These are phyloP conservation scores for Aspergillus ochraceoroseus DNA, from an alignment of 2,329 filamentous ascomycete genomes.

Conservation along the genomic window DNA sequence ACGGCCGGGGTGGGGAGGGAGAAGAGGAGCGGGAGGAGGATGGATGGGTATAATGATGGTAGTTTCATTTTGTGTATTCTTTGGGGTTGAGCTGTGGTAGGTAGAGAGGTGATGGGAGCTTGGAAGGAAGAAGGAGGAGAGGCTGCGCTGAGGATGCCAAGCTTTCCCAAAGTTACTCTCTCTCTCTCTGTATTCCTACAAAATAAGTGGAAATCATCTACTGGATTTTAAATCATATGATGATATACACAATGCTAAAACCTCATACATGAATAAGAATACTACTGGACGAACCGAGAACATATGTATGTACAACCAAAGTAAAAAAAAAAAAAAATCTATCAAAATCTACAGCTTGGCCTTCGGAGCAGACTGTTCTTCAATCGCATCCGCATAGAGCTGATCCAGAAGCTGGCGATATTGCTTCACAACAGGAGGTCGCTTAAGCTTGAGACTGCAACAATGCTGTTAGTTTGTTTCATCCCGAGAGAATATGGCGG, in stretches of 20 bases:
- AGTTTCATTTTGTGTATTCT: constrained; percentile 1
- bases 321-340: too few species aligned
- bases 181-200: too few species aligned
- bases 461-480: too few species aligned
- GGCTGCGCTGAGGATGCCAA: constrained; percentile 5
- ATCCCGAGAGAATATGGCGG: too few species aligned
- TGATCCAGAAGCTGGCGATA: constrained; percentile 56
- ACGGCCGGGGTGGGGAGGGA: constrained; percentile 18
- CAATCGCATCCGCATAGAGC: constrained; percentile 55
- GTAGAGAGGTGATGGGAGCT: not conserved
- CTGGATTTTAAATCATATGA: constrained; percentile 1
- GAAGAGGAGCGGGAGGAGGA: constrained; percentile 22
- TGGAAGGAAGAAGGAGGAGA: constrained; percentile 1
- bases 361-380: constrained; percentile 35
- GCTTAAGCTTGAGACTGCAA: constrained; percentile 64
- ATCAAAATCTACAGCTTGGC: constrained; percentile 36
- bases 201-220: too few species aligned
- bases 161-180: too few species aligned
- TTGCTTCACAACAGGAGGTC: constrained; percentile 60
- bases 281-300: too few species aligned
- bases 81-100: not conserved
- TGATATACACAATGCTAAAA: too few species aligned
- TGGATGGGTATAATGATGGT: constrained; percentile 3
- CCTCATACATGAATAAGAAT: constrained; percentile 13
- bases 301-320: too few species aligned